Evolutionary conservation across 805 yeast genomes (phyloP).

Genomic region (Metschnikowia arizonensis): DNA sequence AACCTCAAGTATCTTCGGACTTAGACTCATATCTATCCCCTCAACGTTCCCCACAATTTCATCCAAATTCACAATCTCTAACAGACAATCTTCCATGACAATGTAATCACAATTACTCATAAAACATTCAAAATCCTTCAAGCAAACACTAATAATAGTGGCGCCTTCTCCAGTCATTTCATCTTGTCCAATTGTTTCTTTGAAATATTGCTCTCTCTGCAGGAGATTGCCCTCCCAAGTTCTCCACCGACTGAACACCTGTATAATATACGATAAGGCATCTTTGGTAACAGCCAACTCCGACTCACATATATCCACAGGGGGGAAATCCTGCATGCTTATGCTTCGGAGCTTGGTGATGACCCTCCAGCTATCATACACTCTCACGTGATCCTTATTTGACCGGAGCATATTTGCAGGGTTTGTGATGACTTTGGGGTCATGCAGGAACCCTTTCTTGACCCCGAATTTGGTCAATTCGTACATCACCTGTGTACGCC

Average conservation of each 20-base stretch:
- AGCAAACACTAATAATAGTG: background rate
- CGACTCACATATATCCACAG: conserved; percentile 31
- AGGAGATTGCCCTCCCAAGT: conserved; percentile 81
- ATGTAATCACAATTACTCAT: conserved; percentile 1
- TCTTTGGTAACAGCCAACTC: conserved; percentile 40
- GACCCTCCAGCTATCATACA: conserved; percentile 84
- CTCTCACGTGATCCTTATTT: conserved; percentile 67
- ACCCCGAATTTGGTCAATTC: conserved; percentile 37
- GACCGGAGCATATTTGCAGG: conserved; percentile 80
- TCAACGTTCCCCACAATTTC: conserved; percentile 9
- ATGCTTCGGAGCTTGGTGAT: conserved; percentile 76
- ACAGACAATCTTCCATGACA: background rate
- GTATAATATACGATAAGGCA: conserved; percentile 53
- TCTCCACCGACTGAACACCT: conserved; percentile 75
- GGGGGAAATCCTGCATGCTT: conserved; percentile 49
- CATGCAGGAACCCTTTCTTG: conserved; percentile 57
- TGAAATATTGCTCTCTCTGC: conserved; percentile 53
- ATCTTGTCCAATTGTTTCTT: conserved; percentile 15
- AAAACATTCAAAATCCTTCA: conserved; percentile 2
- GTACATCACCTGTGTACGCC: conserved; percentile 40
- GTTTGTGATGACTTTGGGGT: conserved; percentile 84
- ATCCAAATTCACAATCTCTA: background rate
- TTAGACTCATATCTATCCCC: conserved; percentile 8
- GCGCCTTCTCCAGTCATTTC: background rate
- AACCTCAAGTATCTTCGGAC: conserved; percentile 4